A percentile compares a stretch with the other conserved stretches of the same genome.
These are phyloP conservation scores for Colletotrichum tabaci DNA, from an alignment of 2,329 filamentous ascomycete genomes.

Conservation along the genomic window DNA sequence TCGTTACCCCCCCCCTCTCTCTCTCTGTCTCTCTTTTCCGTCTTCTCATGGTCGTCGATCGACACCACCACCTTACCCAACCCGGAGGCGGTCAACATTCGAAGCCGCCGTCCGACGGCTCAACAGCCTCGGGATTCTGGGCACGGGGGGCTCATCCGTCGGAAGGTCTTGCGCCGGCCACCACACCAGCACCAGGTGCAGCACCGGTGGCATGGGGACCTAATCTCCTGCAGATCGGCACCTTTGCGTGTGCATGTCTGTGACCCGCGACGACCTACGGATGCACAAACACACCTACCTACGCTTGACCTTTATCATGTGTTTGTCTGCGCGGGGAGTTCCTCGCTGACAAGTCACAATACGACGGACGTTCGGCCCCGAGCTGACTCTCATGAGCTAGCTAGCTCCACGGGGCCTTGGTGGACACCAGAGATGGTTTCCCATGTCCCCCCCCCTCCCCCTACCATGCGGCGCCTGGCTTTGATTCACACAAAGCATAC, in stretches of 20 bases:
- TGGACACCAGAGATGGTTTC: neutral
- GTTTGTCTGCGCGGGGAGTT: too few species aligned
- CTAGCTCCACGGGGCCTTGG: neutral
- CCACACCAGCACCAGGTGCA: neutral
- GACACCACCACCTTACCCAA: too few species aligned
- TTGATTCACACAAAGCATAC: neutral
- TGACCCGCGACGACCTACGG: too few species aligned
- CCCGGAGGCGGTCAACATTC: constrained; percentile 25
- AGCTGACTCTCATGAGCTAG: neutral
- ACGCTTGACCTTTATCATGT: too few species aligned
- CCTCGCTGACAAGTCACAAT: too few species aligned
- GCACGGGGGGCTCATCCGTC: neutral
- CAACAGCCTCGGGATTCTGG: neutral
- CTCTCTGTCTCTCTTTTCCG: too few species aligned
- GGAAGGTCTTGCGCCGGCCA: neutral
- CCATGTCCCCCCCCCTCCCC: too few species aligned
- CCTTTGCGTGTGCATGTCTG: neutral
- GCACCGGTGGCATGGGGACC: neutral
- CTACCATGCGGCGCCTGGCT: too few species aligned
- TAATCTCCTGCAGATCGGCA: constrained; percentile 7
- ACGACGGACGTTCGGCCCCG: neutral
- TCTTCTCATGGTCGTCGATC: too few species aligned
- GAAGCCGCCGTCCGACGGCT: neutral
- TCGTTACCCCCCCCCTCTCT: too few species aligned
- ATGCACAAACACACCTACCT: too few species aligned